A percentile compares a stretch with the other conserved stretches of the same genome.
phyloP scores from a whole-genome alignment of 2,329 filamentous ascomycete genomes.

The Calonectria pseudoreteaudii region DNA sequence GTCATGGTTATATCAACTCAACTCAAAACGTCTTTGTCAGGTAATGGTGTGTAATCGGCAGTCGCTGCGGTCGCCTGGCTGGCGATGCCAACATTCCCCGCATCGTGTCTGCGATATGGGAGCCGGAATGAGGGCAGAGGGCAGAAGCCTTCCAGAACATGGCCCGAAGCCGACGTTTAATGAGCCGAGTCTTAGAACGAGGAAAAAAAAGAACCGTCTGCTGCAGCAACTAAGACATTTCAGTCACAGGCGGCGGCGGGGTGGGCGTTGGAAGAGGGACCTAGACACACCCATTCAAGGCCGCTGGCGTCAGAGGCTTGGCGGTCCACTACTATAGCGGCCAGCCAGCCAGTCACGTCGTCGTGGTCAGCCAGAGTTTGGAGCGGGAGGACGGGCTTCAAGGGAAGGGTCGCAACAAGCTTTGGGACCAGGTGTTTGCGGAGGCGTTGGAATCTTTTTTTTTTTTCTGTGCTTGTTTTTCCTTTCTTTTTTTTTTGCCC shows the following conservation, averaged over 20 bases:
- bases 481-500: not conserved
- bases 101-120: not conserved
- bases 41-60: not conserved
- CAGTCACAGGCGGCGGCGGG: not conserved
- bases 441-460: constrained; percentile 2
- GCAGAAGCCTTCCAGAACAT: not conserved
- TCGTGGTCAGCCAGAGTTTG: not conserved
- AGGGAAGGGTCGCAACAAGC: not conserved
- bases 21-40: not conserved
- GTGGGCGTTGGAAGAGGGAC: not conserved
- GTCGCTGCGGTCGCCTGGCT: not conserved
- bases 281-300: not conserved
- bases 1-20: not conserved
- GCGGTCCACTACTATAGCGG: not conserved
- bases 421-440: not conserved
- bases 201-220: not conserved
- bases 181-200: not conserved
- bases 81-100: not conserved
- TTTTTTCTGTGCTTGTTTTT: not conserved
- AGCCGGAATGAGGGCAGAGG: not conserved
- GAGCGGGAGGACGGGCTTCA: not conserved
- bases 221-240: not conserved
- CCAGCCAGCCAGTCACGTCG: not conserved
- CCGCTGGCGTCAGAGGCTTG: constrained; percentile 8
- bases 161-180: not conserved